phyloP scores from a whole-genome alignment of 2,329 filamentous ascomycete genomes.

The Fusarium fracticaudum region DNA sequence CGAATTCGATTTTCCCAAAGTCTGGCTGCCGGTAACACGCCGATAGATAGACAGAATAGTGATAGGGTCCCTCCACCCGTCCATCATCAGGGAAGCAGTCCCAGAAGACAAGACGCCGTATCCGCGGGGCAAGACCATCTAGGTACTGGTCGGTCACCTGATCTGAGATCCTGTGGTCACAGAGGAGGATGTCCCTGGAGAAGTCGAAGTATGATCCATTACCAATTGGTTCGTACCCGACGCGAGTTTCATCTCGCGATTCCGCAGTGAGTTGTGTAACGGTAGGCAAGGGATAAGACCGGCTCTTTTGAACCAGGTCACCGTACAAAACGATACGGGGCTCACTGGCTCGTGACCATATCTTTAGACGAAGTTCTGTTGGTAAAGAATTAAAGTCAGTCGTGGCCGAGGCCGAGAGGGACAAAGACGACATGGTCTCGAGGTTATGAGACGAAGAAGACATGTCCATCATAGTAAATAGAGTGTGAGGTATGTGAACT shows the following conservation, averaged over 20 bases:
- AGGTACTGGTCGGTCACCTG: conserved; percentile 45
- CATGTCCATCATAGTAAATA: conserved; percentile 19
- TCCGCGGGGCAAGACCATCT: conserved; percentile 47
- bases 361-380: conserved; percentile 50
- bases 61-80: conserved; percentile 46
- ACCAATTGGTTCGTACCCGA: conserved; percentile 49
- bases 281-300: conserved; percentile 48
- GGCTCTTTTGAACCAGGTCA: conserved; percentile 45
- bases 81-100: conserved; percentile 53
- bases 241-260: conserved; percentile 47
- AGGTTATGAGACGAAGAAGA: conserved; percentile 2
- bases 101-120: conserved; percentile 51
- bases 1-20: conserved; percentile 49
- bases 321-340: conserved; percentile 50
- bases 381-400: conserved; percentile 46
- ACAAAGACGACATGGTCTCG: conserved; percentile 6
- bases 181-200: conserved; percentile 50
- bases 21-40: conserved; percentile 45
- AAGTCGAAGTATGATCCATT: conserved; percentile 51
- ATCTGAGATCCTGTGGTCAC: conserved; percentile 50
- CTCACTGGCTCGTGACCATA: conserved; percentile 51
- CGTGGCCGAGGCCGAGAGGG: conserved; percentile 16
- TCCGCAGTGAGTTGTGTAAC: conserved; percentile 51
- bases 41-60: conserved; percentile 50
- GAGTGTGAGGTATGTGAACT: neutral